Percentiles rank a stretch among this genome's conserved stretches.
Conservation (phyloP, 1,284 basidiomycete species). For the Boletus semigastroideus region DNA sequence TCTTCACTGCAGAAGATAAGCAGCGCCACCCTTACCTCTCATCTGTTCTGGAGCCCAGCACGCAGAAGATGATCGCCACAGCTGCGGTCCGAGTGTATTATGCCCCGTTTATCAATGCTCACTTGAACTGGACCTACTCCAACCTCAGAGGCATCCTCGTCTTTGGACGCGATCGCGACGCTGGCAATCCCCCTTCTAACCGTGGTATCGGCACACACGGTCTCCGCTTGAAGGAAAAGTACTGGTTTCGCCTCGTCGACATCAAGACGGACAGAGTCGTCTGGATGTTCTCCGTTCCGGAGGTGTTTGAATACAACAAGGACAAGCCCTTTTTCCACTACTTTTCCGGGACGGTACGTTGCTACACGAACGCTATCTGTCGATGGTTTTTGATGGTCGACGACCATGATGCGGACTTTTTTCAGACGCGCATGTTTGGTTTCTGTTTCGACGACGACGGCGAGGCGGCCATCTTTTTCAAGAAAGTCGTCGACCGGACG, state of each 20-base stretch:
- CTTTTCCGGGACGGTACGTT: slow-evolving; percentile 75
- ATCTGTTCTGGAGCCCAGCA: slow-evolving; percentile 36
- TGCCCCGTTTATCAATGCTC: slow-evolving; percentile 45
- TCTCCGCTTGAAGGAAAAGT: slow-evolving; percentile 40
- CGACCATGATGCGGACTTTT: background rate
- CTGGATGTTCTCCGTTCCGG: slow-evolving; percentile 88
- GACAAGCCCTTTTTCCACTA: slow-evolving; percentile 94
- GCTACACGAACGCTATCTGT: background rate
- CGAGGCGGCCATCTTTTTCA: slow-evolving; percentile 56
- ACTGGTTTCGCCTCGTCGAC: slow-evolving; percentile 78
- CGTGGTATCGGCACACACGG: slow-evolving; percentile 18
- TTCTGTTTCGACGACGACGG: slow-evolving; percentile 68
- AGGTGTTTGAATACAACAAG: slow-evolving; percentile 77
- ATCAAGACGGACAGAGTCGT: slow-evolving; percentile 71
- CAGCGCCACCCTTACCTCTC: slow-evolving; percentile 39
- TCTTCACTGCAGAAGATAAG: slow-evolving; percentile 39
- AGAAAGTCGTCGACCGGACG: slow-evolving; percentile 44
- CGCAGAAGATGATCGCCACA: slow-evolving; percentile 36
- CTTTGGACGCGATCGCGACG: slow-evolving; percentile 63
- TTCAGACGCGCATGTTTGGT: slow-evolving; percentile 77
- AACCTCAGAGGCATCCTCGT: slow-evolving; percentile 71
- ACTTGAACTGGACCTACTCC: slow-evolving; percentile 66
- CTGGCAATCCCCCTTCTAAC: slow-evolving; percentile 20
- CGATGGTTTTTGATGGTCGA: background rate
- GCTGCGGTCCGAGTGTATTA: slow-evolving; percentile 51